Base-by-base conservation (phyloP, 176 grass and related monocot genomes). In the Pharus latifolius region DNA sequence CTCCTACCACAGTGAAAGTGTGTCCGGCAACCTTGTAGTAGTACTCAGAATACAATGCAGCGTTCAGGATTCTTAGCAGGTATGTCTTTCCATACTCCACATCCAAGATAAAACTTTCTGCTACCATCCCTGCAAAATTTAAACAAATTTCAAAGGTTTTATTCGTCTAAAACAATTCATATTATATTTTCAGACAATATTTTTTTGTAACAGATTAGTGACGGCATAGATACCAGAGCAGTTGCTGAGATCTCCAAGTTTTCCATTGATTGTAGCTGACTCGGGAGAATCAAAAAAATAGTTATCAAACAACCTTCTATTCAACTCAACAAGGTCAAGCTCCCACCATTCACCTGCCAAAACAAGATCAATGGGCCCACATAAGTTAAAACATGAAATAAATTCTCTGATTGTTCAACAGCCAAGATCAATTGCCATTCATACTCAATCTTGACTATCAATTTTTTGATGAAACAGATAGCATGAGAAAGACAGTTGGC, bases 211-310 rank as follows among this genome's bases (percentile, higher is more conserved):
- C n/a, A n/a, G n/a, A n/a, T n/a, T n/a, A n/a, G n/a, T n/a, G n/a
- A n/a, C n/a, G n/a, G n/a, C n/a, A n/a, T n/a, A n/a, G n/a, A n/a
- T n/a, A 63, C 73, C 65, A 1, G 68, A 85, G 53, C 81, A 78
- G 19, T 73, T 59, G 56, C 37, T 52, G 15, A 80, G 82, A 60
- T 85, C 68, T 2, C 82, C 82, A 31, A 78, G 60, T 32, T 47
- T 57, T 3, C 80, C 80, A 16, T 77, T 83, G 15, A 83, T 70
- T 7, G 80, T 76, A 6, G 46, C 12, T 35, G 55, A 50, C 58
- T n/a, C 24, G 10, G 61, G n/a, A 22, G 5, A 9, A 43, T 53
- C 46, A 13, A 22, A 23, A 2, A 54, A 46, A 1, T 15, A 14
- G n/a, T 32, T 18, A 0, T 10, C 24, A 29, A 1, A 4, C 12